Evolutionary conservation across 2,329 filamentous ascomycete genomes (phyloP).

Genomic region (Alternaria arborescens): DNA sequence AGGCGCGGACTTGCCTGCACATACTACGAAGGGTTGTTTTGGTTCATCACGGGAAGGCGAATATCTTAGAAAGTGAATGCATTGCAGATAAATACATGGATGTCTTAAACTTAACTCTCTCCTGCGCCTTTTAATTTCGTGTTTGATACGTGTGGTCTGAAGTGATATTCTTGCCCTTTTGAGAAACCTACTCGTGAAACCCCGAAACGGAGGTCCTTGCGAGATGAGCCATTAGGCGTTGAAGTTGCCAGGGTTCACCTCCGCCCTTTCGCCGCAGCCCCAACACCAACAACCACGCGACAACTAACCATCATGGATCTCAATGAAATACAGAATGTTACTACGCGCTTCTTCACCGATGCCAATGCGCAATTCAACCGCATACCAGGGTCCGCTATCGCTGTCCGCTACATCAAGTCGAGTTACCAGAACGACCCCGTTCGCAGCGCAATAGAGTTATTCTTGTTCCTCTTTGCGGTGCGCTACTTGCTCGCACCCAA

Average conservation of each 20-base stretch:
- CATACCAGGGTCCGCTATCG: slow-evolving; percentile 90
- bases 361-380: slow-evolving; percentile 78
- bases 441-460: slow-evolving; percentile 89
- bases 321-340: slow-evolving; percentile 63
- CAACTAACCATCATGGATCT: slow-evolving; percentile 59
- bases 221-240: slow-evolving; percentile 17
- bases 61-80: slow-evolving; percentile 52
- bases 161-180: neutral
- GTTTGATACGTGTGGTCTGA: neutral
- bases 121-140: neutral
- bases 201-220: neutral
- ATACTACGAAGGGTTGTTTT: slow-evolving; percentile 47
- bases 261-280: slow-evolving; percentile 37
- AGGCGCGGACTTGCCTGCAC: slow-evolving; percentile 41
- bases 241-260: slow-evolving; percentile 23
- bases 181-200: neutral
- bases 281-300: slow-evolving; percentile 12
- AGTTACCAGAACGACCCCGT: slow-evolving; percentile 98
- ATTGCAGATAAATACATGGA: slow-evolving; percentile 46
- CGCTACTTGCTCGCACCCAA: slow-evolving; percentile 90
- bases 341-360: slow-evolving; percentile 64
- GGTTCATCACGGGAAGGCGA: slow-evolving; percentile 42
- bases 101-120: slow-evolving; percentile 17
- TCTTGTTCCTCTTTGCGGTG: slow-evolving; percentile 94
- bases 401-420: slow-evolving; percentile 93